Evolutionary conservation across 768 basidiomycete genomes (phyloP).

Genomic region (Royoungia palumana): DNA sequence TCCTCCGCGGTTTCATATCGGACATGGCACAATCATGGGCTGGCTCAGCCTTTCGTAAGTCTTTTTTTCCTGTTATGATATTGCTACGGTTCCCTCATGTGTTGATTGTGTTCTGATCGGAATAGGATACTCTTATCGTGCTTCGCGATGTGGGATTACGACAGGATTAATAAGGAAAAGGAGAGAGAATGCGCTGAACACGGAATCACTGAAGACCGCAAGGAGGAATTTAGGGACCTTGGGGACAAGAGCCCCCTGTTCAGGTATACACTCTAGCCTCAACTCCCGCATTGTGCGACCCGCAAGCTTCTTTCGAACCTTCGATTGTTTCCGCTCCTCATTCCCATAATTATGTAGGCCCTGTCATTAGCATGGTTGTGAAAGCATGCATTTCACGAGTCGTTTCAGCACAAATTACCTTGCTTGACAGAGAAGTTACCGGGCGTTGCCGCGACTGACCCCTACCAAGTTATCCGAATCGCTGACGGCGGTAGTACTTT

Average conservation of each 20-base stretch:
- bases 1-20: slow-evolving; percentile 31
- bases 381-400: no score
- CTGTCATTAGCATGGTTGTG: no score
- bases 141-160: slow-evolving; percentile 44
- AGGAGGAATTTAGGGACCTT: slow-evolving; percentile 40
- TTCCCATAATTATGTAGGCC: no score
- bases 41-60: slow-evolving; percentile 22
- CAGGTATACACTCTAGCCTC: slow-evolving; percentile 29
- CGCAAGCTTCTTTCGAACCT: no score
- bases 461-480: no score
- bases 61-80: neutral
- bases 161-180: slow-evolving; percentile 44
- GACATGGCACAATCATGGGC: slow-evolving; percentile 28
- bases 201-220: slow-evolving; percentile 37
- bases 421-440: no score
- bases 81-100: neutral
- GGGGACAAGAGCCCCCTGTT: slow-evolving; percentile 52
- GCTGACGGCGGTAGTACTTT: no score
- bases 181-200: slow-evolving; percentile 39
- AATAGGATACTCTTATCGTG: slow-evolving; percentile 36
- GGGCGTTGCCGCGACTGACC: no score
- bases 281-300: no score
- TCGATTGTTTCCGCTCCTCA: no score
- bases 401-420: no score
- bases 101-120: neutral